phyloP scores from a whole-genome alignment of 306 rosid species.

The Cucurbita pepo region DNA sequence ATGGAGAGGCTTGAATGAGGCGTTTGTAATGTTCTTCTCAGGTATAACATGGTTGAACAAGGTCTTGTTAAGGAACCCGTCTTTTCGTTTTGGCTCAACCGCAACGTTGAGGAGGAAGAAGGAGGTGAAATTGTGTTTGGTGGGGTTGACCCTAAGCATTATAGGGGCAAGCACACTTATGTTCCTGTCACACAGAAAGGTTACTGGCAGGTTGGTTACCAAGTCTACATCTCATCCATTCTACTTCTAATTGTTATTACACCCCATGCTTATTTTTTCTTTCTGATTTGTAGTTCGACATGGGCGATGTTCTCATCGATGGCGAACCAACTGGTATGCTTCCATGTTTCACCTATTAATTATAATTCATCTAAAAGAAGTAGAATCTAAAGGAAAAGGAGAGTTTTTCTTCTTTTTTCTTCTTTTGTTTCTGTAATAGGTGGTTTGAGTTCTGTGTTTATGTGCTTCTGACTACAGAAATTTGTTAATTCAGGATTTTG shows the following conservation, averaged over 20 bases:
- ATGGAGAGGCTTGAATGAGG: background rate
- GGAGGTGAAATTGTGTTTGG: constrained; percentile 97
- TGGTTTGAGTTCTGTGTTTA: background rate
- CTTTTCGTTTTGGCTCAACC: constrained; percentile 96
- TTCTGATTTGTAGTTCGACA: constrained; percentile 39
- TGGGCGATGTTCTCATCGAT: constrained; percentile 79
- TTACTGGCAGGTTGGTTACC: constrained; percentile 74
- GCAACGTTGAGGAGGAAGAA: constrained; percentile 38
- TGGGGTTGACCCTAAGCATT: constrained; percentile 86
- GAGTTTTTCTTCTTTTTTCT: background rate
- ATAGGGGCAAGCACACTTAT: constrained; percentile 61
- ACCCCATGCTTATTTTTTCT: constrained; percentile 4
- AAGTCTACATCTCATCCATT: background rate
- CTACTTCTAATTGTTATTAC: background rate
- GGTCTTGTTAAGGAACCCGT: constrained; percentile 63
- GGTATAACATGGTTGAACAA: constrained; percentile 78
- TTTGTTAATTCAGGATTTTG: constrained; percentile 52
- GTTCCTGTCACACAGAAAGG: constrained; percentile 84
- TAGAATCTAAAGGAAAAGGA: background rate
- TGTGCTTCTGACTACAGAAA: background rate
- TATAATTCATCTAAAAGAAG: background rate
- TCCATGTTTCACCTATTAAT: background rate
- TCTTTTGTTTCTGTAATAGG: background rate
- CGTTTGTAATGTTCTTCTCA: constrained; percentile 16
- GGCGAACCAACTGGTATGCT: constrained; percentile 66